Evolutionary conservation across 208 protist species (phyloP), one percentile per base, ranked within the genome.

Genomic region (Acanthamoeba rhysodes): DNA sequence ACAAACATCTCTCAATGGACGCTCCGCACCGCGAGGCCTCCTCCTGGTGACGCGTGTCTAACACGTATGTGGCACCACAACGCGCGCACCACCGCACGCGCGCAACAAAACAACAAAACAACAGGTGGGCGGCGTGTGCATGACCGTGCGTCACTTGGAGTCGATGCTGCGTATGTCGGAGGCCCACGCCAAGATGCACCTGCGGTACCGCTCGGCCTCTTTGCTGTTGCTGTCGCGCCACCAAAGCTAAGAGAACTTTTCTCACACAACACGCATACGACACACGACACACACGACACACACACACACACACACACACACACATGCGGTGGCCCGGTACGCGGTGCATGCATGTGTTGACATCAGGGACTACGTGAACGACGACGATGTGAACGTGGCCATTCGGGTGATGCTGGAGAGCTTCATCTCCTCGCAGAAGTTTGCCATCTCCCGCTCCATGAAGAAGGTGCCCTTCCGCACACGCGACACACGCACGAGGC

Each of bases 61-160:
- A 41, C 37, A 41, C 37, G 37, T 4, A 41, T 4, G 37, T 41
- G 37, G 37, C n/a, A n/a, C 37, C 37, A 41, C 37, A 41, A 41
- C 4, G 37, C 37, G 37, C 37, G 37, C 37, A 41, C 37, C 37
- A 41, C 37, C 37, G 37, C 37, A 41, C 37, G 4, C 37, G 37
- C 37, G 37, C 37, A 41, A 41, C 37, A 41, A 41, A 1, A 3
- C 1, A 41, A 41, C 37, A 41, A 41, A n/a, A n/a, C n/a, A n/a
- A n/a, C n/a, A 82, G 24, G 98, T 98, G 96, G 98, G 98, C 78
- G 99, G 99, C 85, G 98, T 99, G 27, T 96, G 98, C 14, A 99
- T 99, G 96, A 99, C 99, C 1, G 99, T 99, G 82, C 98, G 99
- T 45, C 99, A 99, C 96, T 98, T 99, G 92, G 99, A 99, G 98